A percentile compares a stretch with the other conserved stretches of the same genome.
These are phyloP conservation scores for Thelephora ganbajun DNA, from an alignment of 768 basidiomycete species.

Conservation along the genomic window DNA sequence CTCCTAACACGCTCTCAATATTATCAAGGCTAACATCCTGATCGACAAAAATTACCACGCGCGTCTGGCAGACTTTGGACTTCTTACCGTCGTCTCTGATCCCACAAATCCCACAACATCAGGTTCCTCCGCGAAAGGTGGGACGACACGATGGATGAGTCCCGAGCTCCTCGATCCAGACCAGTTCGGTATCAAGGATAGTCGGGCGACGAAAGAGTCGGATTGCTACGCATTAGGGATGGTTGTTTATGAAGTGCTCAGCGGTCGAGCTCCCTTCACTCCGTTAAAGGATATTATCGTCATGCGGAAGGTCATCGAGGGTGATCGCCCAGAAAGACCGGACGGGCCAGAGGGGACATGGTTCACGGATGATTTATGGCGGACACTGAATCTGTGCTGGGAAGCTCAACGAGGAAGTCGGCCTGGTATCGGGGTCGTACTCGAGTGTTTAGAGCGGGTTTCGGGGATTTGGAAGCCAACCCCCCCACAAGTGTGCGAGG, in stretches of 20 bases:
- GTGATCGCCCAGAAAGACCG: no score
- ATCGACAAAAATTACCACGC: not conserved
- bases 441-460: no score
- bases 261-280: no score
- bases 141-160: not conserved
- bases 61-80: not conserved
- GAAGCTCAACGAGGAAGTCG: no score
- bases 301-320: no score
- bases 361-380: no score
- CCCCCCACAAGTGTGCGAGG: no score
- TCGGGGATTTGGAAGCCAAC: no score
- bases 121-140: not conserved
- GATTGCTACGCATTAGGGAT: slow-evolving; percentile 1
- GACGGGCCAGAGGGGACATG: no score
- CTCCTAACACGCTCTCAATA: not conserved
- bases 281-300: no score
- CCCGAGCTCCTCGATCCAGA: slow-evolving; percentile 1
- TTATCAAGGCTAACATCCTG: not conserved
- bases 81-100: not conserved
- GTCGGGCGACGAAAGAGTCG: not conserved
- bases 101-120: not conserved
- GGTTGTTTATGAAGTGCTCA: not conserved
- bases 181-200: not conserved
- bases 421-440: no score
- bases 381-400: no score